phyloP scores from a whole-genome alignment of 164 flowering plant genomes.

The Malania oleifera region DNA sequence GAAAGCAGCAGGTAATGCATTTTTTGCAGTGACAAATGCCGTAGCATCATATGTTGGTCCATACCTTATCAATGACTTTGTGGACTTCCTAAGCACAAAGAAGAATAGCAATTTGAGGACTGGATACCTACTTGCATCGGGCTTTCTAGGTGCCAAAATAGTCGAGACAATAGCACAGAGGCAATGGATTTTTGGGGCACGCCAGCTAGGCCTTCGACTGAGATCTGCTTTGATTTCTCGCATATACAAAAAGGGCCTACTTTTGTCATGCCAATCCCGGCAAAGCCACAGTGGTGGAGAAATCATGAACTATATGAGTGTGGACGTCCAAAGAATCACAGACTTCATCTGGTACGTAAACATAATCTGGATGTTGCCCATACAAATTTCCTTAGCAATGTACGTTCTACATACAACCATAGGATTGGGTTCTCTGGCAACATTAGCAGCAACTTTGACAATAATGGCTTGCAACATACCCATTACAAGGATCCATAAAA shows the following conservation, averaged over 20 bases:
- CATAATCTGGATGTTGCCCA: constrained; percentile 75
- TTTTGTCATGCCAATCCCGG: constrained; percentile 68
- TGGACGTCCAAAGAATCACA: constrained; percentile 80
- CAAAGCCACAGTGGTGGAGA: constrained; percentile 87
- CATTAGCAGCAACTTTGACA: constrained; percentile 54
- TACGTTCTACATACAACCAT: constrained; percentile 51
- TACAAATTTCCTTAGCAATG: constrained; percentile 81
- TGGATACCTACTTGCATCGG: constrained; percentile 73
- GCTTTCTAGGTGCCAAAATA: constrained; percentile 70
- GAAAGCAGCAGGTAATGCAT: constrained; percentile 82
- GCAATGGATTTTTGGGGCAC: constrained; percentile 96
- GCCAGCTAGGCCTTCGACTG: constrained; percentile 80
- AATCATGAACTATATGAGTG: constrained; percentile 88
- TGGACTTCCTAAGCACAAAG: constrained; percentile 47
- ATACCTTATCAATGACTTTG: constrained; percentile 74
- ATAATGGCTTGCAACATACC: constrained; percentile 82
- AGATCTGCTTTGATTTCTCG: constrained; percentile 73
- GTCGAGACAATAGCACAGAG: constrained; percentile 78
- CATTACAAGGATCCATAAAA: constrained; percentile 61
- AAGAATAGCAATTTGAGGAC: constrained; percentile 28
- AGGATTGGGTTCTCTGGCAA: constrained; percentile 66
- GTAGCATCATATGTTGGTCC: constrained; percentile 83
- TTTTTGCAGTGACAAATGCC: constrained; percentile 67
- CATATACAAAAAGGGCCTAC: constrained; percentile 75
- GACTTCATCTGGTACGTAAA: constrained; percentile 82